Evolutionary conservation across 768 basidiomycete genomes (phyloP).

Genomic region (Suillus spraguei): DNA sequence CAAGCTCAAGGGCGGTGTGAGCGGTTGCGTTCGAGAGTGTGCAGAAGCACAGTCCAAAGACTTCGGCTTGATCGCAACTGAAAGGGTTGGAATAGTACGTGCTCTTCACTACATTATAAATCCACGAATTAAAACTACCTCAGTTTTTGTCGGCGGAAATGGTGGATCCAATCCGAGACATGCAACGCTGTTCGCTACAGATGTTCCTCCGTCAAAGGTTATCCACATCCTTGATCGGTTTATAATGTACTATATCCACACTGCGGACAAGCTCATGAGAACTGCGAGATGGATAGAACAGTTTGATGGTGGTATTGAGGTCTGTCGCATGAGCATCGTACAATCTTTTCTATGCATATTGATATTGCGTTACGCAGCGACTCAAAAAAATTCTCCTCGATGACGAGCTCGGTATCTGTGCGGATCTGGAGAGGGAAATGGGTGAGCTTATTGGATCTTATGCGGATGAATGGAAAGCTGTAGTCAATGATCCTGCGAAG

Average conservation of each 20-base stretch:
- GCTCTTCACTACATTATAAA: slow-evolving; percentile 6
- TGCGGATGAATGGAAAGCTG: slow-evolving; percentile 69
- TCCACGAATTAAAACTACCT: not conserved
- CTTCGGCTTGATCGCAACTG: slow-evolving; percentile 76
- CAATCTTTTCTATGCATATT: not conserved
- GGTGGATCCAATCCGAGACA: slow-evolving; percentile 66
- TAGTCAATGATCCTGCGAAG: slow-evolving; percentile 54
- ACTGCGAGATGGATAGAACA: slow-evolving; percentile 76
- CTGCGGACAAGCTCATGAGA: slow-evolving; percentile 70
- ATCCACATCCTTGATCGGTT: slow-evolving; percentile 65
- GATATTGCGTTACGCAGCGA: slow-evolving; percentile 39
- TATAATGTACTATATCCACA: slow-evolving; percentile 69
- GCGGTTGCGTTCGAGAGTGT: slow-evolving; percentile 75
- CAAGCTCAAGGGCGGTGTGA: slow-evolving; percentile 78
- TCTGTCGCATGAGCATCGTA: slow-evolving; percentile 20
- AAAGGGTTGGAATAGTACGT: slow-evolving; percentile 75
- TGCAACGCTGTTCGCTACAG: slow-evolving; percentile 64
- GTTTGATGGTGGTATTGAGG: slow-evolving; percentile 69
- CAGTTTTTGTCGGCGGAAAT: slow-evolving; percentile 70
- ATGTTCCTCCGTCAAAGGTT: slow-evolving; percentile 68
- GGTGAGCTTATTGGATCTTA: slow-evolving; percentile 64
- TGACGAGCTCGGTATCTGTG: slow-evolving; percentile 73
- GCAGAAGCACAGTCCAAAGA: slow-evolving; percentile 78
- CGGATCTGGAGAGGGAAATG: slow-evolving; percentile 68
- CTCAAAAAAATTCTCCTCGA: slow-evolving; percentile 65